Base-by-base conservation (phyloP, 495 filamentous ascomycete species). In the Xylaria intraflava region DNA sequence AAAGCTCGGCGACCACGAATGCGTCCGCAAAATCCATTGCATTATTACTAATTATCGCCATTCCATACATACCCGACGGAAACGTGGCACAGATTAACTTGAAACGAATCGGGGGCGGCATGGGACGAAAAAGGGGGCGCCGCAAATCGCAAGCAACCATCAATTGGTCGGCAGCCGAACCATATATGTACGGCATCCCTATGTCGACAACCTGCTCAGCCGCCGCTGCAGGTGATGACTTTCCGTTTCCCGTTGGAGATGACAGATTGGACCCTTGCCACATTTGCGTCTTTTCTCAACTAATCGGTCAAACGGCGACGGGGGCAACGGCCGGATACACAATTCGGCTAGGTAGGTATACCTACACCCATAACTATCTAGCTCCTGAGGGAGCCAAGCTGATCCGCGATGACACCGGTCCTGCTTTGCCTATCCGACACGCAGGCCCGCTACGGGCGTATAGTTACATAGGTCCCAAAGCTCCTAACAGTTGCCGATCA, bases 1-100 rank as follows among this genome's bases (percentile, higher is more conserved):
- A 53, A 53, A 45, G 2, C 22, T 53, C 50, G 50, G 50, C 50
- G 41, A 38, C 50, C 50, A 53, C 50, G 50, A 9, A 53, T 24
- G 29, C 29, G 23, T 24, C 39, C 31, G 36, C 22, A 35, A 53
- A 20, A 53, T 23, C 31, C 31, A 8, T 53, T 38, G 29, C 41
- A 35, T 31, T 16, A 8, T 35, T 36, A 30, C 35, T 23, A 11
- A 33, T 43, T 46, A 36, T 53, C 50, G 36, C 30, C 50, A 46
- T 33, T 45, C 23, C 50, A 29, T 38, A 11, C 22, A 53, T 30
- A 5, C 44, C 23, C 44, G 19, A 27, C 44, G 26, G 38, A 44
- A 24, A 42, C 20, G 40, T 22, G 20, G 10, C 10, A 44, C 49
- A 43, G 40, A n/a, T 30, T 24, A 20, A 31, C 41, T 31, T 33